phyloP scores from a whole-genome alignment of 352 stramenopile species.

The Phytophthora sp. region DNA sequence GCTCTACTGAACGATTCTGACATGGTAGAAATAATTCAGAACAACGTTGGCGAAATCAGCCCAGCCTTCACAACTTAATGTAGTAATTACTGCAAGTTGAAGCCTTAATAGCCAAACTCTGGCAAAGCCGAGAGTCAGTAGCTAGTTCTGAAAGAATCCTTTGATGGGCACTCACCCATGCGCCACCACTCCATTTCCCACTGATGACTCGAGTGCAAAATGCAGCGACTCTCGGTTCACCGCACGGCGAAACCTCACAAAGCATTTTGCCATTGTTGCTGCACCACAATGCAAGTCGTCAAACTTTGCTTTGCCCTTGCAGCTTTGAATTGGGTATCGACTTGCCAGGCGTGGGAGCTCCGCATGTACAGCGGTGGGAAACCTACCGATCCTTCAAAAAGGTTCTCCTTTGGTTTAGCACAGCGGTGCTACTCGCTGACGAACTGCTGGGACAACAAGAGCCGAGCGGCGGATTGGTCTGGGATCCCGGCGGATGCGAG shows the following conservation, averaged over 20 bases:
- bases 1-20: no score
- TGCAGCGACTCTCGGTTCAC: no score
- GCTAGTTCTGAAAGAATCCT: no score
- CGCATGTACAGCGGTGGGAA: slow-evolving; percentile 17
- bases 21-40: no score
- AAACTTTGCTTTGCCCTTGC: background rate
- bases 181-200: no score
- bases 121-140: no score
- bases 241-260: no score
- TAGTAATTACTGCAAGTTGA: no score
- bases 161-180: no score
- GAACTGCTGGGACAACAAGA: slow-evolving; percentile 15
- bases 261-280: background rate
- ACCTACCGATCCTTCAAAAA: slow-evolving; percentile 10
- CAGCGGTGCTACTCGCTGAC: slow-evolving; percentile 18
- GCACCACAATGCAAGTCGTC: background rate
- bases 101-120: no score
- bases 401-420: slow-evolving; percentile 7
- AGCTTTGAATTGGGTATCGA: background rate
- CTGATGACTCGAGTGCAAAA: no score
- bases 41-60: no score
- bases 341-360: slow-evolving; percentile 2
- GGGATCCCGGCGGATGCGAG: slow-evolving; percentile 8
- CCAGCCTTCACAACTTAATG: slow-evolving; percentile 1
- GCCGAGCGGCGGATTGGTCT: slow-evolving; percentile 12